Conservation (phyloP, 192 early-diverging fungal species). For the Dissophora globulifera region DNA sequence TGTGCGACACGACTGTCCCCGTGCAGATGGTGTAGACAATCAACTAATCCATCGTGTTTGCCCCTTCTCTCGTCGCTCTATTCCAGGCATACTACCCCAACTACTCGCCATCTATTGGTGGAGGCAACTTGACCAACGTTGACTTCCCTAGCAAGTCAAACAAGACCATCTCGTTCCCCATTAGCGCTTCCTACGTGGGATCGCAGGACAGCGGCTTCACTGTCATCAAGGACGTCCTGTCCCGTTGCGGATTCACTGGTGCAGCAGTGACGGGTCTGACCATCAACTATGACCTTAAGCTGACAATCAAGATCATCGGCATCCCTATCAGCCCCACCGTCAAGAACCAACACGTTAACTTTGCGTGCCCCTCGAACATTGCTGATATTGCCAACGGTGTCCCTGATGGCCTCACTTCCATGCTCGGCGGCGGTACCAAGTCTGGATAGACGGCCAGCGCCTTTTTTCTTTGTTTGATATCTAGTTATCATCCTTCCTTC, state of each 20-base stretch:
- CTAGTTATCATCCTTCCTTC: not conserved
- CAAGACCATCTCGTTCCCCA: constrained; percentile 56
- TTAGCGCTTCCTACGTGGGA: constrained; percentile 51
- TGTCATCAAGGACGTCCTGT: constrained; percentile 53
- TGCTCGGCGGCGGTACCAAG: constrained; percentile 9
- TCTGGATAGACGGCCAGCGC: not conserved
- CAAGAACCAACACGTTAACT: constrained; percentile 42
- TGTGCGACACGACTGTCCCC: too few relatives aligned
- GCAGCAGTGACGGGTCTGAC: constrained; percentile 22
- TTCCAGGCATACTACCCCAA: constrained; percentile 64
- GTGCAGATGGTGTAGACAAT: too few relatives aligned
- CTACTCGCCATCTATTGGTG: constrained; percentile 55
- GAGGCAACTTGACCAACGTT: constrained; percentile 54
- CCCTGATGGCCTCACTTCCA: not conserved
- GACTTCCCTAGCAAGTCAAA: constrained; percentile 47
- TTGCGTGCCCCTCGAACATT: constrained; percentile 54
- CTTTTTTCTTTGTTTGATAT: not conserved
- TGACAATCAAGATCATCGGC: constrained; percentile 58
- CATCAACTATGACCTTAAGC: constrained; percentile 58
- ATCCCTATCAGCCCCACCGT: constrained; percentile 59
- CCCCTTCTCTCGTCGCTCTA: too few relatives aligned
- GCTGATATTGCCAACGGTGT: not conserved
- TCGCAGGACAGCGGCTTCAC: constrained; percentile 22
- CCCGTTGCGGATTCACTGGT: constrained; percentile 55
- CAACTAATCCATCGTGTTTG: too few relatives aligned